phyloP scores from a whole-genome alignment of 2,329 filamentous ascomycete genomes.

The Colletotrichum nymphaeae region DNA sequence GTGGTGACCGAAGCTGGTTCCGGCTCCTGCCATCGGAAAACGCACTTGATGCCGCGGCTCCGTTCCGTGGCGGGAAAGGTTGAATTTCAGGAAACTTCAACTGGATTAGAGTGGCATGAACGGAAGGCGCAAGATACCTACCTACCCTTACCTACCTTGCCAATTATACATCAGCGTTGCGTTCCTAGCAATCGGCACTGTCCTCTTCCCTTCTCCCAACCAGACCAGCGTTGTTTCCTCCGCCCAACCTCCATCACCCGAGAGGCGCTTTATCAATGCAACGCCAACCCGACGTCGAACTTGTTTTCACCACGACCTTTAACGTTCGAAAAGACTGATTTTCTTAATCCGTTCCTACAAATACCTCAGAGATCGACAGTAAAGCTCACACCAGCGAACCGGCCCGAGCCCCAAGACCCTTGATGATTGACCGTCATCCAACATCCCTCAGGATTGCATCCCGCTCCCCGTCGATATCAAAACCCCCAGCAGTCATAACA shows the following conservation, averaged over 20 bases:
- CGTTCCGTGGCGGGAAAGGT: not conserved
- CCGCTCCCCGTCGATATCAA: constrained; percentile 15
- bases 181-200: constrained; percentile 9
- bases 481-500: not conserved
- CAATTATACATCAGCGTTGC: too few species aligned
- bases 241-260: not conserved
- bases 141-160: not conserved
- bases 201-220: not conserved
- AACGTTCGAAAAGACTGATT: not conserved
- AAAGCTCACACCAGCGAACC: constrained; percentile 14
- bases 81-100: not conserved
- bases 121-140: not conserved
- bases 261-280: not conserved
- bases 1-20: constrained; percentile 11
- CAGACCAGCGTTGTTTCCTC: not conserved
- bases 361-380: constrained; percentile 9
- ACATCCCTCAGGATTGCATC: constrained; percentile 4
- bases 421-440: not conserved
- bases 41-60: not conserved
- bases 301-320: not conserved
- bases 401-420: constrained; percentile 14
- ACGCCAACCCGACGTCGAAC: not conserved
- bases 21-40: constrained; percentile 6
- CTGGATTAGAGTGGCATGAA: not conserved
- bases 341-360: not conserved